Base-by-base conservation (phyloP, 495 filamentous ascomycete genomes). In the Penicillium ucsense region DNA sequence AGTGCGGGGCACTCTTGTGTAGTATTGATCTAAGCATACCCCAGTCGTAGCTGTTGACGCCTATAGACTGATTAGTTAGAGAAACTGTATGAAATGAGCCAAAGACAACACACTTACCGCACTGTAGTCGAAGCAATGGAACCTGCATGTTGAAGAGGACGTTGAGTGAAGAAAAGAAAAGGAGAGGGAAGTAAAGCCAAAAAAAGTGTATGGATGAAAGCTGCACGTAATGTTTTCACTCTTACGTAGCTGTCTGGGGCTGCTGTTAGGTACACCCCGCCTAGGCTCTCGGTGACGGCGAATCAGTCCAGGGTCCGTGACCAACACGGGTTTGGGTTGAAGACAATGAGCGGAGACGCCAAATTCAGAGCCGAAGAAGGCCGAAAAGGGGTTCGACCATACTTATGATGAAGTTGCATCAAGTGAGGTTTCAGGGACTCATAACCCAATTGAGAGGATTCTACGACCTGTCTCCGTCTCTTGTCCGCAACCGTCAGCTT, bases 21-120 rank as follows among this genome's bases (percentile, higher is more conserved):
- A 53, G 38, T 20, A 43, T 49, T 39, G 30, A 46, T 43, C 32
- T 10, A 3, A 39, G 40, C 74, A 48, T 66, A 80, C 92, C 92
- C 92, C 92, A 98, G 67, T 96, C 92, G 65, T 98, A 98, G 66
- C 90, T 95, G 63, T 98, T 98, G 54, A 90, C 88, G 56, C 84
- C 84, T 87, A 35, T 9, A 44, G 12, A 35, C 12, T 35, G 28
- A 12, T 1, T 11, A 2, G 27, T 60, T 42, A 58, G 52, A 7
- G 4, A 20, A 27, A 10, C 7, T 28, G 10, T 10, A 38, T 8
- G 27, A 12, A 31, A 8, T 6, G 20, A 20, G 20, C 20, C 20
- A 8, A 38, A 31, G 37, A 5, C n/a, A 12, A 57, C 50, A 11
- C 8, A 46, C 74, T 59, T 72, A 87, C 91, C 91, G 72, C 92